Conservation (phyloP, 495 filamentous ascomycete genomes). For the Talaromyces borbonicus region DNA sequence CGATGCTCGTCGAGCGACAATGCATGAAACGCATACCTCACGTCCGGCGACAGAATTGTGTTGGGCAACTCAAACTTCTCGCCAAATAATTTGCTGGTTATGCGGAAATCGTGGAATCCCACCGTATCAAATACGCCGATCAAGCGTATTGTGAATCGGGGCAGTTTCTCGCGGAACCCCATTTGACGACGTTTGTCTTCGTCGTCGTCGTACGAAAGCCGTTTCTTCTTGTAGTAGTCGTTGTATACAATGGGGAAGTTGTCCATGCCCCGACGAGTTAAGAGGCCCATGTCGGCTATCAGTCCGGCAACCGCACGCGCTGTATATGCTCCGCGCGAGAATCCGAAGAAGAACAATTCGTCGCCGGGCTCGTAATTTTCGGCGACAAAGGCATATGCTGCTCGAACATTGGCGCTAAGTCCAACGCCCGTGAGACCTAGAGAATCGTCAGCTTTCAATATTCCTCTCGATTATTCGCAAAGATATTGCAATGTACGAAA, state of each 20-base stretch:
- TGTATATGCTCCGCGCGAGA: constrained; percentile 51
- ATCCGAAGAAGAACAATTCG: constrained; percentile 51
- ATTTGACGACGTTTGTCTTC: constrained; percentile 11
- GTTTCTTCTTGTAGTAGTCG: constrained; percentile 32
- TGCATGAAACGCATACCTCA: constrained; percentile 52
- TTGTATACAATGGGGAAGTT: constrained; percentile 37
- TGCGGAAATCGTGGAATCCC: constrained; percentile 29
- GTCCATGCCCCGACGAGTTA: constrained; percentile 29
- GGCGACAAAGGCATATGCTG: constrained; percentile 40
- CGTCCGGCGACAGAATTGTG: constrained; percentile 23
- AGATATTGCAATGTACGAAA: too few species aligned
- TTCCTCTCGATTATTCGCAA: background rate
- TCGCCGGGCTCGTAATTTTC: constrained; percentile 44
- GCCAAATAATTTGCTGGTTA: constrained; percentile 12
- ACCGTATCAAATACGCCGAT: constrained; percentile 56
- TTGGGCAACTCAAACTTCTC: constrained; percentile 21
- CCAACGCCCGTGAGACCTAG: constrained; percentile 26
- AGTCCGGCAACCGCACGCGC: constrained; percentile 46
- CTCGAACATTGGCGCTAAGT: constrained; percentile 35
- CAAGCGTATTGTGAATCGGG: constrained; percentile 31
- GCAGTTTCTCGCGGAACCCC: constrained; percentile 12
- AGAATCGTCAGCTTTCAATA: background rate
- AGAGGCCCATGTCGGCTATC: constrained; percentile 40
- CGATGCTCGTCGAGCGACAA: constrained; percentile 48
- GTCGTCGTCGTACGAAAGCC: constrained; percentile 17